phyloP scores from a whole-genome alignment of 129 eudicot species.

The Tagetes erecta region DNA sequence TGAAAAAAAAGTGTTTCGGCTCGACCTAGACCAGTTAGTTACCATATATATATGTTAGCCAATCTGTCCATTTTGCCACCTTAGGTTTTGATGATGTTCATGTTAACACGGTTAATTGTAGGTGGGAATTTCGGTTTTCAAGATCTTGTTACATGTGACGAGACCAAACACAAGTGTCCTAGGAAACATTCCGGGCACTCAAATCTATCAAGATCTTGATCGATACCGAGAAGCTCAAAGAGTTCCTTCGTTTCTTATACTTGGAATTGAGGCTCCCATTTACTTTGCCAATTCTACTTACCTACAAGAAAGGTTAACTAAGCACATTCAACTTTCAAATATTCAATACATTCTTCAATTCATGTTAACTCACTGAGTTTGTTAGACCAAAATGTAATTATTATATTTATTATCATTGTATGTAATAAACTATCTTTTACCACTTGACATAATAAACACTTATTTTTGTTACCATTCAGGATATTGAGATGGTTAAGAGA shows the following conservation, averaged over 20 bases:
- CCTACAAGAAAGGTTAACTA: constrained; percentile 61
- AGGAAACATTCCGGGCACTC: constrained; percentile 56
- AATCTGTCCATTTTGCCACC: neutral
- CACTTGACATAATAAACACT: neutral
- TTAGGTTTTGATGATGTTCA: constrained; percentile 6
- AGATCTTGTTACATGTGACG: constrained; percentile 36
- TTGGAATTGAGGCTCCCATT: constrained; percentile 54
- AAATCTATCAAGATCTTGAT: constrained; percentile 42
- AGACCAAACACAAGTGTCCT: constrained; percentile 40
- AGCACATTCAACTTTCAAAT: neutral
- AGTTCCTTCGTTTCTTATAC: constrained; percentile 55
- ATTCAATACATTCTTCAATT: neutral
- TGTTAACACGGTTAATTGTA: constrained; percentile 16
- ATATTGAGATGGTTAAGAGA: constrained; percentile 59
- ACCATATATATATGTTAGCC: neutral
- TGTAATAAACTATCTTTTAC: neutral
- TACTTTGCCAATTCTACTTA: constrained; percentile 71
- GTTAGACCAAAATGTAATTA: neutral
- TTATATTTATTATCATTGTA: neutral
- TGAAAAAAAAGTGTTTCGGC: too few species aligned
- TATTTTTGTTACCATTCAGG: constrained; percentile 4
- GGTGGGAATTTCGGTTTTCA: constrained; percentile 33
- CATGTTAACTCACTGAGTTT: neutral
- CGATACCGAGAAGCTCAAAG: constrained; percentile 47
- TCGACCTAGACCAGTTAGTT: neutral